phyloP scores from a whole-genome alignment of 306 rosid genomes.

The Lupinus albus region DNA sequence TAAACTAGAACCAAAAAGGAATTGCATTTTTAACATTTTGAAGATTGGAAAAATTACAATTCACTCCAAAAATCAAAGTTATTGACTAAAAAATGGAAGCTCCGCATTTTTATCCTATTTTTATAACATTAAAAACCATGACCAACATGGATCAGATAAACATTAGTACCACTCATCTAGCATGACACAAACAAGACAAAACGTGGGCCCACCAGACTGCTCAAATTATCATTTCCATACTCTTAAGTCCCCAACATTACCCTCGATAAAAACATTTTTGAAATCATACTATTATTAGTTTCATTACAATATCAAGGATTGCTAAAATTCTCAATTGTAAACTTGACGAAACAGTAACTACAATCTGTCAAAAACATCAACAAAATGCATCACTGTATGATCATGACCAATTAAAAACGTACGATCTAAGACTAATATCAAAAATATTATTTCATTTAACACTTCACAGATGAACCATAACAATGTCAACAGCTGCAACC shows the following conservation, averaged over 20 bases:
- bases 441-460: neutral
- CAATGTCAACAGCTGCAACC: neutral
- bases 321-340: neutral
- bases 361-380: neutral
- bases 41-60: neutral
- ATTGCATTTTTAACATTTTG: neutral
- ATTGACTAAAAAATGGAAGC: neutral
- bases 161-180: too few relatives aligned
- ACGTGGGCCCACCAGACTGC: neutral
- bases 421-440: neutral
- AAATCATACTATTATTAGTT: constrained; percentile 3
- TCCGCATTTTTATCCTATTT: constrained; percentile 3
- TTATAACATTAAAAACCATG: constrained; percentile 7
- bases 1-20: constrained; percentile 6
- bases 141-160: too few relatives aligned
- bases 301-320: constrained; percentile 4
- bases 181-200: neutral
- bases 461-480: neutral
- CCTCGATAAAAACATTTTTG: neutral
- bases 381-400: neutral
- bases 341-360: neutral
- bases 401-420: constrained; percentile 28
- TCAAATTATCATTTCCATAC: constrained; percentile 13
- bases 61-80: constrained; percentile 1
- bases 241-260: constrained; percentile 14